phyloP scores from a whole-genome alignment of 1,284 basidiomycete genomes.

The Rhodotorula mucilaginosa region DNA sequence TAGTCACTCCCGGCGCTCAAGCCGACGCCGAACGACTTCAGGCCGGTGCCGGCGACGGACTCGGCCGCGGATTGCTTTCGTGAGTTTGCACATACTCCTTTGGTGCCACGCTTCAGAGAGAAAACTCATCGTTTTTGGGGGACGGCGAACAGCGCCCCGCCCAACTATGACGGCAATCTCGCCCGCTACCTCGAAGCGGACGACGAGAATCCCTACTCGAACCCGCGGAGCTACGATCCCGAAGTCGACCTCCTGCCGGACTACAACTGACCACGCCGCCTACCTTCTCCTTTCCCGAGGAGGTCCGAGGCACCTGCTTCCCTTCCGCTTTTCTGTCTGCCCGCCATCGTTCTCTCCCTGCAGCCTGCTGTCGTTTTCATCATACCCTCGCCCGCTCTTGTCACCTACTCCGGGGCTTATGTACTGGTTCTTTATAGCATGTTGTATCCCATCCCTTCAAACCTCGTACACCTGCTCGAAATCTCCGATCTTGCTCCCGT shows the following conservation, averaged over 20 bases:
- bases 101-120: no score
- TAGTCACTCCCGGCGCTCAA: constrained; percentile 3
- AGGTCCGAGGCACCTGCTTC: background rate
- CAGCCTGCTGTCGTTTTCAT: background rate
- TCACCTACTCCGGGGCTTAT: no score
- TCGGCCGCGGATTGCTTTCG: constrained; percentile 22
- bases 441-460: no score
- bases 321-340: no score
- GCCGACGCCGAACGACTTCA: constrained; percentile 9
- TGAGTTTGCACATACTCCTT: constrained; percentile 1
- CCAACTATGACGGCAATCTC: constrained; percentile 25
- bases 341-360: no score
- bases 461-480: no score
- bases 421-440: no score
- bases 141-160: constrained; percentile 11
- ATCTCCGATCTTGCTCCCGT: no score
- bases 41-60: constrained; percentile 21
- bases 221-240: background rate
- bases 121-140: no score
- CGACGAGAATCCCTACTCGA: background rate
- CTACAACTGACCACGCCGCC: constrained; percentile 1
- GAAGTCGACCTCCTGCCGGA: constrained; percentile 12
- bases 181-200: constrained; percentile 2
- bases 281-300: background rate
- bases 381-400: background rate